These are phyloP conservation scores for Kuraishia floccosa DNA, from an alignment of 805 yeast genomes.

Conservation along the genomic window DNA sequence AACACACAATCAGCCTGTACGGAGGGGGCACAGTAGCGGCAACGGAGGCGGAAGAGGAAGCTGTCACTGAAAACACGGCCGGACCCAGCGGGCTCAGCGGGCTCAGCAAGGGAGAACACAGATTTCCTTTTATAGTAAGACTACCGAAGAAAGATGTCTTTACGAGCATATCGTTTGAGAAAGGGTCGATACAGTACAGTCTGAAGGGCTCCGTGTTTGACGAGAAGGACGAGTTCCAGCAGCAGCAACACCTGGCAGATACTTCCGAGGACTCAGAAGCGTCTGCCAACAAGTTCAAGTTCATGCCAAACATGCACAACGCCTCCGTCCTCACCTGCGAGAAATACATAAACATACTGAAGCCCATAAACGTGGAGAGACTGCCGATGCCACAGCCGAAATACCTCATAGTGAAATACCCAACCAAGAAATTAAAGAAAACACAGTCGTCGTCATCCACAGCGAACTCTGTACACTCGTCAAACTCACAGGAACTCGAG, in stretches of 20 bases:
- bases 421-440: slow-evolving; percentile 23
- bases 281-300: slow-evolving; percentile 10
- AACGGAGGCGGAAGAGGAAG: slow-evolving; percentile 7
- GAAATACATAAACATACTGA: slow-evolving; percentile 45
- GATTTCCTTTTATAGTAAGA: slow-evolving; percentile 76
- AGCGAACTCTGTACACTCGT: slow-evolving; percentile 16
- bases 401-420: slow-evolving; percentile 48
- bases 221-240: background rate
- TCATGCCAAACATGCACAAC: slow-evolving; percentile 11
- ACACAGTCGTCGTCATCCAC: slow-evolving; percentile 29
- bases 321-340: slow-evolving; percentile 34
- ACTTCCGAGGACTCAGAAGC: slow-evolving; percentile 3
- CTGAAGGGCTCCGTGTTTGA: slow-evolving; percentile 35
- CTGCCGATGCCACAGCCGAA: slow-evolving; percentile 62
- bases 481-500: slow-evolving; percentile 1
- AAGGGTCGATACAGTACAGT: slow-evolving; percentile 67
- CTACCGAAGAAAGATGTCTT: slow-evolving; percentile 65
- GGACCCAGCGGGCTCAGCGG: slow-evolving; percentile 20
- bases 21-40: too few relatives aligned
- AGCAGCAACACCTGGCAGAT: background rate
- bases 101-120: slow-evolving; percentile 72
- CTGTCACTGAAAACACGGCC: slow-evolving; percentile 6
- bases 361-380: slow-evolving; percentile 63
- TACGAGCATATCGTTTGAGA: slow-evolving; percentile 73
- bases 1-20: slow-evolving; percentile 47